A percentile compares a stretch with the other conserved stretches of the same genome.
Conservation (phyloP, 768 basidiomycete species). For the Suillus tomentosus region DNA sequence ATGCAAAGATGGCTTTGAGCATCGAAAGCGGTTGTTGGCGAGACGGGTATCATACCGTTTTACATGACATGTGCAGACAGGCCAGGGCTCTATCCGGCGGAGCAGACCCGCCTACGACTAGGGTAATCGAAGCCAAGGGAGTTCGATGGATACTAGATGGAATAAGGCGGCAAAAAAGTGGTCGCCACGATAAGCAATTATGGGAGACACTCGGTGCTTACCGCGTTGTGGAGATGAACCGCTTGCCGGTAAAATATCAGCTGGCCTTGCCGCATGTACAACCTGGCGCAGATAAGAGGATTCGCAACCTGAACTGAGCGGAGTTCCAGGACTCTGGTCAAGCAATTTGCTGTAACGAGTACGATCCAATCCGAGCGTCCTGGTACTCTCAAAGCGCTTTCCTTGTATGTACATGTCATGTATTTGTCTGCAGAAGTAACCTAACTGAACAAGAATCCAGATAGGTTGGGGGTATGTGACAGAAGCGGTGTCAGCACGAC, state of each 20-base stretch:
- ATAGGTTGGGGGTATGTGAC: background rate
- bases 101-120: background rate
- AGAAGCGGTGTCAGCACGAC: conserved; percentile 4
- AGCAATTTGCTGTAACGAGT: background rate
- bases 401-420: conserved; percentile 6
- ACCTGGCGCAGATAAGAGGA: background rate
- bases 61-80: background rate
- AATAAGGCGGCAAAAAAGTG: background rate
- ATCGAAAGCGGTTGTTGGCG: background rate
- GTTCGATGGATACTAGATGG: background rate
- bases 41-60: background rate
- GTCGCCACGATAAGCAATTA: conserved; percentile 3
- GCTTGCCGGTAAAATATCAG: background rate
- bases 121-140: background rate
- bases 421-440: conserved; percentile 3
- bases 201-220: background rate
- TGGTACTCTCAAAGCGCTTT: background rate
- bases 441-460: background rate
- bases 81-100: background rate
- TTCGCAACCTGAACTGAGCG: conserved; percentile 4
- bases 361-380: background rate
- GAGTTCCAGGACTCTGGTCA: conserved; percentile 1
- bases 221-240: background rate
- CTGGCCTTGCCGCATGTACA: background rate
- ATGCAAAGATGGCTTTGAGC: background rate